Conservation (phyloP, 345 rosid genomes). For the Gossypium australe region DNA sequence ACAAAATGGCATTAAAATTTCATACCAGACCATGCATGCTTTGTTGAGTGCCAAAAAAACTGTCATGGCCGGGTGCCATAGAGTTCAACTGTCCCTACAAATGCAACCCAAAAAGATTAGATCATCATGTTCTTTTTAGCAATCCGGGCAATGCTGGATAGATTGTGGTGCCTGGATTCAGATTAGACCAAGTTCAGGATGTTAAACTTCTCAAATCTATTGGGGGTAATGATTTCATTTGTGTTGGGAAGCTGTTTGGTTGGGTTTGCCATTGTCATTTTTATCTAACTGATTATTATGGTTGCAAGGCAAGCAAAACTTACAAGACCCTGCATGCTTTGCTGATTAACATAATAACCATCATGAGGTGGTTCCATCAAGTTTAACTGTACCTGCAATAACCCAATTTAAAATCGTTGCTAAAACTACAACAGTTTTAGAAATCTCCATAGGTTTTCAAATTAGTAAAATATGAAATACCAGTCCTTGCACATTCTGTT, state of each 20-base stretch:
- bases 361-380: conserved; percentile 71
- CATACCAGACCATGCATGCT: conserved; percentile 53
- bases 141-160: background rate
- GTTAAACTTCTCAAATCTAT: background rate
- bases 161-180: background rate
- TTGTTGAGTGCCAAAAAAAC: conserved; percentile 48
- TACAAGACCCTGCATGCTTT: conserved; percentile 49
- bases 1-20: background rate
- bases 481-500: conserved; percentile 52
- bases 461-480: conserved; percentile 22
- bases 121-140: background rate
- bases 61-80: conserved; percentile 38
- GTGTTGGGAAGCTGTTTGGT: background rate
- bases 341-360: conserved; percentile 53
- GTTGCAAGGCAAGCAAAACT: conserved; percentile 8
- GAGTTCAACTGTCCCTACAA: conserved; percentile 51
- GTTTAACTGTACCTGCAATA: conserved; percentile 43
- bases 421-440: background rate
- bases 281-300: background rate
- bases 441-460: background rate
- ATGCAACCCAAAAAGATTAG: conserved; percentile 7
- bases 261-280: background rate
- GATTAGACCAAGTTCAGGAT: background rate
- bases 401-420: conserved; percentile 10
- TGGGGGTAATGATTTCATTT: background rate